Evolutionary conservation across 2,329 filamentous ascomycete genomes (phyloP), one percentile per base, ranked within the genome.

Genomic region (Torrubiellomyces zombiae): DNA sequence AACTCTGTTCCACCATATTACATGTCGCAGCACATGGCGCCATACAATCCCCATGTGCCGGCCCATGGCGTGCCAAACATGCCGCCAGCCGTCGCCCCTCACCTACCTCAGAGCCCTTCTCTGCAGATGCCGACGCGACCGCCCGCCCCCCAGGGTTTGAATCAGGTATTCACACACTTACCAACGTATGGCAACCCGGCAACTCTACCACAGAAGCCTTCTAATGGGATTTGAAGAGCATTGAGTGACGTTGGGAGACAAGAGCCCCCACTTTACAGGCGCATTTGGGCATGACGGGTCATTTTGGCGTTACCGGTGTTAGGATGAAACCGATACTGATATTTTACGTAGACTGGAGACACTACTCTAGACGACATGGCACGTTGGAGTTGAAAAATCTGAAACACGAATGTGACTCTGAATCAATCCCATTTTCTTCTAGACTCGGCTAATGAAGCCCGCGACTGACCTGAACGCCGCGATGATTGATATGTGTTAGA

Each of bases 121-220:
- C 44, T 47, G 25, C 53, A 58, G 32, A 53, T 64, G 31, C 50
- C 56, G 8, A 57, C 46, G 35, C 63, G 65, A 38, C 49, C 58
- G 14, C 50, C 45, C 20, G 50, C 54, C 15, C 48, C 55, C 11
- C 54, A 56, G 28, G 53, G 50, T 21, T 50, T 51, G 22, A 42
- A 41, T 26, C 62, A 61, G 37, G 43, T 55, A 5, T 69, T 59
- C 37, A 58, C 54, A 31, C 62, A 67, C 37, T 47, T 71, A 33
- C 63, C 51, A 12, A 47, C 63, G 21, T 71, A 69, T 36, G 66
- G 66, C 34, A 71, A 71, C 43, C 65, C 65, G 29, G 63, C 66
- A 16, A 63, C 62, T 16, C 43, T 71, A 41, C 66, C 66, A 31
- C 66, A 70, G 41, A 70, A 70, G 48, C 66, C 66, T 30, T 50